Conservation (phyloP, 495 filamentous ascomycete genomes). For the Neurospora sp. region DNA sequence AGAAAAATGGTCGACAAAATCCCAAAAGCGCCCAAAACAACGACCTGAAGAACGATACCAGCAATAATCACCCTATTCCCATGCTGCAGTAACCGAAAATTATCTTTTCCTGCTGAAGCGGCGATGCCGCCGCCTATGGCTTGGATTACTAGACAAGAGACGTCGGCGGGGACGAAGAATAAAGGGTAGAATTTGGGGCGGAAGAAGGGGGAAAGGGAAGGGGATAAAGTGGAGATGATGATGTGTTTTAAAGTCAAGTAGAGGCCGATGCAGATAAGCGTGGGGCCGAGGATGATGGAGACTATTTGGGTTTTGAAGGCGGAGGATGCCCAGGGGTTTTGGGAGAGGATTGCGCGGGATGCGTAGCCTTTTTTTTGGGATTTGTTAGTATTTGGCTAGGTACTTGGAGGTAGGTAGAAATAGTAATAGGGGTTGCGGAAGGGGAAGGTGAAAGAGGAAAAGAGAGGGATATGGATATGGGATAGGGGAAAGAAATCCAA, state of each 20-base stretch:
- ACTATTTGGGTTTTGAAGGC: slow-evolving; percentile 62
- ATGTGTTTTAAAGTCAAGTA: slow-evolving; percentile 60
- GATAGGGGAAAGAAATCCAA: too few relatives aligned
- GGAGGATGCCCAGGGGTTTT: slow-evolving; percentile 46
- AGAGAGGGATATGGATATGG: too few relatives aligned
- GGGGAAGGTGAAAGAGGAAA: too few relatives aligned
- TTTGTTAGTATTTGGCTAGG: too few relatives aligned
- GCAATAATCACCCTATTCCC: slow-evolving; percentile 62
- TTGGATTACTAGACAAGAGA: slow-evolving; percentile 54
- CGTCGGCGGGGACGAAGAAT: slow-evolving; percentile 56
- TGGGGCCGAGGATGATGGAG: slow-evolving; percentile 56
- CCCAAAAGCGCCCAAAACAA: slow-evolving; percentile 50
- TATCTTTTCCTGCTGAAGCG: slow-evolving; percentile 34
- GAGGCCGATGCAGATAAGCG: slow-evolving; percentile 53
- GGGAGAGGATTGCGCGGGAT: slow-evolving; percentile 47
- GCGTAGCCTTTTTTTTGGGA: slow-evolving; percentile 46
- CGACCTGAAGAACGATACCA: slow-evolving; percentile 61
- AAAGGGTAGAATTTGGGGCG: slow-evolving; percentile 50
- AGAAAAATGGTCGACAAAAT: slow-evolving; percentile 38
- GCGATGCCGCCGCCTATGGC: slow-evolving; percentile 57
- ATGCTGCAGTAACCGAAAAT: slow-evolving; percentile 21
- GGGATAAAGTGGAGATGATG: slow-evolving; percentile 42
- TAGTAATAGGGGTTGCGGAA: too few relatives aligned
- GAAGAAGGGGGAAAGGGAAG: slow-evolving; percentile 42
- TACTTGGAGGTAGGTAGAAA: too few relatives aligned